Evolutionary conservation across 2,329 filamentous ascomycete species (phyloP), one percentile per base, ranked within the genome.

Genomic region (Diaporthe sp.): DNA sequence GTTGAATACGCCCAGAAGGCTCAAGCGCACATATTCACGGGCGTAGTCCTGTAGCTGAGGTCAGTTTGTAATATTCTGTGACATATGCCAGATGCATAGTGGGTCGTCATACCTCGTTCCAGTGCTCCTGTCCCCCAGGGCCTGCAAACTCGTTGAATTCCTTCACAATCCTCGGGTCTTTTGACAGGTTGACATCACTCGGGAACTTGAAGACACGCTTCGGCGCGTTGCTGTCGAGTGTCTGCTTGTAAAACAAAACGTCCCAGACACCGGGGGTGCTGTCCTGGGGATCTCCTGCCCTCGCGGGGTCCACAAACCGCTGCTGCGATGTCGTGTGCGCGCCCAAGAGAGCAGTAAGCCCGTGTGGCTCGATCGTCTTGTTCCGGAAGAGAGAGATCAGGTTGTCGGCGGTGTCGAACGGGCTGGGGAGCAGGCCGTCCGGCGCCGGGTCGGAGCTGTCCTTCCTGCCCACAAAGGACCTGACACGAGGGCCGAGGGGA

Each of bases 191-290:
- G 28, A 70, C 22, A n/a, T 74, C 72, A 8, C 72, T 74, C 15
- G 19, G 51, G 22, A 74, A 74, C 28, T 74, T 83, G 78, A 84
- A 85, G 28, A 87, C 84, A 39, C 84, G 80, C 51, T 80, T 79
- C 2, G 85, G 84, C 0, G 83, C 77, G 8, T 79, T 75, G 37
- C 69, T 78, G 17, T 73, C 39, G 12, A 85, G 77, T 1, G 84
- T 86, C 79, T 87, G 79, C 73, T 83, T 81, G 80, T 89, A 90
- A 79, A 87, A 90, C 6, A 86, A 80, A 0, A 87, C 85, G 72
- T 90, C 89, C 89, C 88, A 90, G 2, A 88, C 83, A 19, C 87
- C 87, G 0, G 87, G 87, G 0, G 88, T 89, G 59, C 83, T 86
- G 75, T 91, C 89, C 75, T 90, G 87, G 0, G 88, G 85, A 19